These are phyloP conservation scores for Pisolithus orientalis DNA, from an alignment of 768 basidiomycete species.

Conservation along the genomic window DNA sequence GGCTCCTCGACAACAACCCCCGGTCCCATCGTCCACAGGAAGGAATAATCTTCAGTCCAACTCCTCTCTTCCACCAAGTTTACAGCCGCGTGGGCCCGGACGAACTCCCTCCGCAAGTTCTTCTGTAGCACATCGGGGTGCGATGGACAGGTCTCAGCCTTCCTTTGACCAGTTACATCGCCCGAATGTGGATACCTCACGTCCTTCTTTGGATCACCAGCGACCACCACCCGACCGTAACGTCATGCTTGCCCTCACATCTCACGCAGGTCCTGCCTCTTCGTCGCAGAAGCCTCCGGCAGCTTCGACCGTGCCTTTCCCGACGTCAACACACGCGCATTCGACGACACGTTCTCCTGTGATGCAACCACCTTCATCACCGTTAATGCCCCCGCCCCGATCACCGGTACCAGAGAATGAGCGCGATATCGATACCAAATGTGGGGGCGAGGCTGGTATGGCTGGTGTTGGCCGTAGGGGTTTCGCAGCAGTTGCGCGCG, in stretches of 20 bases:
- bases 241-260: neutral
- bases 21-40: constrained; percentile 6
- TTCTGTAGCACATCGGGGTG: constrained; percentile 6
- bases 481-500: constrained; percentile 68
- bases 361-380: constrained; percentile 13
- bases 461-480: constrained; percentile 86
- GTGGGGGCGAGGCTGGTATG: constrained; percentile 78
- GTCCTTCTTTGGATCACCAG: constrained; percentile 12
- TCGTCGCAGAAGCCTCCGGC: constrained; percentile 6
- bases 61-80: constrained; percentile 4
- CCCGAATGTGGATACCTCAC: constrained; percentile 7
- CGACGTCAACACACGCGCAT: constrained; percentile 3
- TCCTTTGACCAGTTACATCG: constrained; percentile 14
- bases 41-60: constrained; percentile 7
- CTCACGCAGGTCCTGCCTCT: neutral
- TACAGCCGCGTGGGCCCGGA: constrained; percentile 9
- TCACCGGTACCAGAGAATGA: constrained; percentile 4
- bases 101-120: constrained; percentile 12
- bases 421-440: constrained; percentile 58
- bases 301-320: constrained; percentile 7
- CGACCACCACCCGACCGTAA: constrained; percentile 4
- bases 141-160: constrained; percentile 11
- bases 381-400: constrained; percentile 9
- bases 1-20: neutral
- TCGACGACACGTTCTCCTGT: constrained; percentile 1